A percentile compares a stretch with the other conserved stretches of the same genome.
phyloP scores from a whole-genome alignment of 805 yeast genomes.

The Saccharomyces jurei region DNA sequence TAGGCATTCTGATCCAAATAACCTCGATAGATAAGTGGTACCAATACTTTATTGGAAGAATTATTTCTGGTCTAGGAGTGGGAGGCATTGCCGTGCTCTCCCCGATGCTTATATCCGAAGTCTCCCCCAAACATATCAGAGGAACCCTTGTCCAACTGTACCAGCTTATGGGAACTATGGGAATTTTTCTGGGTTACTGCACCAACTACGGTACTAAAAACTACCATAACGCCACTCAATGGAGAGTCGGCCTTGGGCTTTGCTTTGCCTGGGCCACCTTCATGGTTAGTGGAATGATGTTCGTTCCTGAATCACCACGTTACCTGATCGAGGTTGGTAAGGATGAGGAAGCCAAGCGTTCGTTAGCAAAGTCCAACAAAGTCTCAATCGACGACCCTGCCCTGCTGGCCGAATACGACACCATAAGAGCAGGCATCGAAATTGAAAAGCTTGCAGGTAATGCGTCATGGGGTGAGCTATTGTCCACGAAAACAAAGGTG shows the following conservation, averaged over 20 bases:
- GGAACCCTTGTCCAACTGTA: conserved; percentile 60
- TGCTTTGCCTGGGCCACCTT: conserved; percentile 39
- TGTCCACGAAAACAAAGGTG: conserved; percentile 61
- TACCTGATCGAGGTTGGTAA: conserved; percentile 47
- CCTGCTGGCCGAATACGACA: conserved; percentile 48
- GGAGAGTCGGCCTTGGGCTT: conserved; percentile 63
- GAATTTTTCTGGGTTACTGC: conserved; percentile 66
- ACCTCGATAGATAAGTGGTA: conserved; percentile 49
- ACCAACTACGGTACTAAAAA: conserved; percentile 54
- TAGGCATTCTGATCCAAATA: conserved; percentile 63
- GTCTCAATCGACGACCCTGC: conserved; percentile 43
- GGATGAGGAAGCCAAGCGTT: conserved; percentile 53
- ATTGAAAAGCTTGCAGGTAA: conserved; percentile 52
- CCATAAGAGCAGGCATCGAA: conserved; percentile 52
- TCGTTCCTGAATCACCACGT: conserved; percentile 68
- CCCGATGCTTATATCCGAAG: conserved; percentile 62
- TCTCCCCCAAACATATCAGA: conserved; percentile 59
- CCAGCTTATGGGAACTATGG: conserved; percentile 60
- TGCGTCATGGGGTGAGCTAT: conserved; percentile 56
- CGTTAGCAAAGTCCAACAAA: conserved; percentile 52
- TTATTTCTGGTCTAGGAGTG: conserved; percentile 54
- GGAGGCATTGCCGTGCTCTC: conserved; percentile 68
- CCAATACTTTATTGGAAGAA: conserved; percentile 44
- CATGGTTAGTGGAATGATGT: conserved; percentile 29
- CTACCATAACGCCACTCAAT: conserved; percentile 53